phyloP scores from a whole-genome alignment of 1,139 yeast species.

The Taphrina deformans region DNA sequence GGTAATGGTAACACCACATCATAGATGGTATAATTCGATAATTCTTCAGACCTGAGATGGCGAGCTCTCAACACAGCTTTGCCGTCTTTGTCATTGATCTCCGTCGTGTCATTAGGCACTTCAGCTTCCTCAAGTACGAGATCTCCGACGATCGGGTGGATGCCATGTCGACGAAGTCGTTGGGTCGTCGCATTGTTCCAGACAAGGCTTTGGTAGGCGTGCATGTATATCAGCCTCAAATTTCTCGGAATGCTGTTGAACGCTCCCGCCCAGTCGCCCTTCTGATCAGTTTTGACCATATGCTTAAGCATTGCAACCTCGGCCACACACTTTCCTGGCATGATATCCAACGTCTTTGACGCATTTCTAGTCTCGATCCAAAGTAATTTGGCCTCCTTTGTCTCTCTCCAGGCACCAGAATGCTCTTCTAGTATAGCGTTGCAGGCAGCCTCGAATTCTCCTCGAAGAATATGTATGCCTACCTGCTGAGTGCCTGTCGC shows the following conservation, averaged over 20 bases:
- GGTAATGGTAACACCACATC: slow-evolving; percentile 94
- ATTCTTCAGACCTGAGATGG: slow-evolving; percentile 64
- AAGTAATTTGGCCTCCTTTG: slow-evolving; percentile 52
- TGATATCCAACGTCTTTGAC: slow-evolving; percentile 58
- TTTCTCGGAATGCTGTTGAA: slow-evolving; percentile 77
- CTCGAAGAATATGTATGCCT: slow-evolving; percentile 69
- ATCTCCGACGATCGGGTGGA: slow-evolving; percentile 76
- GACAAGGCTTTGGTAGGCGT: slow-evolving; percentile 92
- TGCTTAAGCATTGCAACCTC: slow-evolving; percentile 70
- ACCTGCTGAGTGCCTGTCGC: slow-evolving; percentile 85
- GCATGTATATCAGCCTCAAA: slow-evolving; percentile 90
- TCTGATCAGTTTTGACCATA: slow-evolving; percentile 49
- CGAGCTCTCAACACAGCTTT: slow-evolving; percentile 51
- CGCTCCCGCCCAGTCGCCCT: slow-evolving; percentile 66
- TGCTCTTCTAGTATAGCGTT: slow-evolving; percentile 81
- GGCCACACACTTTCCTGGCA: slow-evolving; percentile 88
- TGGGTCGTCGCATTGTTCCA: slow-evolving; percentile 89
- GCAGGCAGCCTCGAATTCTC: slow-evolving; percentile 77
- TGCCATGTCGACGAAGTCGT: slow-evolving; percentile 71
- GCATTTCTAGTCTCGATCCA: slow-evolving; percentile 75
- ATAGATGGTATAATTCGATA: slow-evolving; percentile 62
- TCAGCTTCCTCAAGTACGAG: slow-evolving; percentile 53
- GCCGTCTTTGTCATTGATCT: slow-evolving; percentile 41
- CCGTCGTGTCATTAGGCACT: slow-evolving; percentile 26
- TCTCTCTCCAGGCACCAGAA: slow-evolving; percentile 53